Percentiles rank a stretch among this genome's conserved stretches.
Evolutionary conservation across 768 basidiomycete genomes (phyloP).

Genomic region (Bullera alba): DNA sequence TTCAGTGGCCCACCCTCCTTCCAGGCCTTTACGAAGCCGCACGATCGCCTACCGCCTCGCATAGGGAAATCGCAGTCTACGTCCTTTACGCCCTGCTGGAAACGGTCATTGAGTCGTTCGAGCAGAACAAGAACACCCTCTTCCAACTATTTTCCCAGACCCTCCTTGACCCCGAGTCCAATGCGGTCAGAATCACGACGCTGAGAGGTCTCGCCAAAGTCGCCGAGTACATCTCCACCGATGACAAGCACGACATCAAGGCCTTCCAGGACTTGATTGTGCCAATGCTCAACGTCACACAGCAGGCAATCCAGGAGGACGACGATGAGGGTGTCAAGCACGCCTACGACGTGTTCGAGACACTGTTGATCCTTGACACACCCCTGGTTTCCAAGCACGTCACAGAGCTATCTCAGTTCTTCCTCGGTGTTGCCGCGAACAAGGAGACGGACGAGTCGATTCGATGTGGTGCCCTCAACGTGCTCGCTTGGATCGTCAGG

Average conservation of each 20-base stretch:
- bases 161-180: constrained; percentile 72
- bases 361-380: constrained; percentile 87
- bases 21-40: constrained; percentile 78
- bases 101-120: constrained; percentile 81
- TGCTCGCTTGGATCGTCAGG: constrained; percentile 92
- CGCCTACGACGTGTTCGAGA: constrained; percentile 92
- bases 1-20: constrained; percentile 72
- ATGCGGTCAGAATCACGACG: constrained; percentile 83
- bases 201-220: constrained; percentile 86
- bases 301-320: constrained; percentile 67
- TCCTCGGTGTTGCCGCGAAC: constrained; percentile 76
- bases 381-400: constrained; percentile 88
- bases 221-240: constrained; percentile 81
- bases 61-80: constrained; percentile 87
- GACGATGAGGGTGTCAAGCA: constrained; percentile 79
- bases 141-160: constrained; percentile 72
- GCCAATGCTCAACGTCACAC: constrained; percentile 78
- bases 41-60: constrained; percentile 58
- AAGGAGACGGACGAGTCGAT: constrained; percentile 66
- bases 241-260: constrained; percentile 80
- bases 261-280: constrained; percentile 82
- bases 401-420: constrained; percentile 77
- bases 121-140: constrained; percentile 50
- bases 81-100: constrained; percentile 78
- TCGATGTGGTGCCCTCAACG: constrained; percentile 83